phyloP scores from a whole-genome alignment of 2,329 filamentous ascomycete genomes.

The Colletotrichum tropicale region DNA sequence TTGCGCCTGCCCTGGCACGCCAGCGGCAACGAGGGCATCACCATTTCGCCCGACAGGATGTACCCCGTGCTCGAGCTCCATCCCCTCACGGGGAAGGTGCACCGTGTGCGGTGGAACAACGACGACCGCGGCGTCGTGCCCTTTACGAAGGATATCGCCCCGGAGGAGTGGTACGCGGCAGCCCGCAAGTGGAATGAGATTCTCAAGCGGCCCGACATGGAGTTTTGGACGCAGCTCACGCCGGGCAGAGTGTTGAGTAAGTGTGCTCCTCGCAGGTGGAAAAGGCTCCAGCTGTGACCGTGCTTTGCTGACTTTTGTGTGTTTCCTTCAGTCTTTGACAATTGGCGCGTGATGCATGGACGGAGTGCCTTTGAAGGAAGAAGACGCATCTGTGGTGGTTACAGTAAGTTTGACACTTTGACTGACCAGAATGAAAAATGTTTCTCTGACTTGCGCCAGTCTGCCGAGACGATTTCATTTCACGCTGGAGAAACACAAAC shows the following conservation, averaged over 20 bases:
- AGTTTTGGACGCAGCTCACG: conserved; percentile 81
- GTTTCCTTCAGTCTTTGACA: conserved; percentile 78
- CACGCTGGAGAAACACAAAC: conserved; percentile 76
- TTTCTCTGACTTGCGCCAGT: conserved; percentile 50
- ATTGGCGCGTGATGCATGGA: conserved; percentile 93
- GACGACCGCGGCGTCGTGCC: conserved; percentile 79
- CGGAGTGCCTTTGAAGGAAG: conserved; percentile 82
- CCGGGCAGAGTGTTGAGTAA: conserved; percentile 80
- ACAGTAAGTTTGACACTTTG: conserved; percentile 67
- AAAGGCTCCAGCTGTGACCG: background rate
- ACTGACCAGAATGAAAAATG: background rate
- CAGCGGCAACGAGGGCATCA: conserved; percentile 86
- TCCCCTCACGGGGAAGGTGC: conserved; percentile 34
- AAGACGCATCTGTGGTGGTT: conserved; percentile 88
- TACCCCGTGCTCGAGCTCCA: conserved; percentile 76
- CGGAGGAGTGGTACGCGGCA: conserved; percentile 77
- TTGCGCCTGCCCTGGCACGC: conserved; percentile 77
- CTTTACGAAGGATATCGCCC: conserved; percentile 49
- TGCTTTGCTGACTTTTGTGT: conserved; percentile 18
- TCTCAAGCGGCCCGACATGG: conserved; percentile 65
- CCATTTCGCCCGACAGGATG: conserved; percentile 72
- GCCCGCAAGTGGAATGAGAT: conserved; percentile 77
- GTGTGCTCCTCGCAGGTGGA: conserved; percentile 30
- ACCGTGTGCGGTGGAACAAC: conserved; percentile 89
- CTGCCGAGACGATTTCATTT: conserved; percentile 81